Evolutionary conservation across 2,329 filamentous ascomycete genomes (phyloP).

Genomic region (Fusarium sp.): DNA sequence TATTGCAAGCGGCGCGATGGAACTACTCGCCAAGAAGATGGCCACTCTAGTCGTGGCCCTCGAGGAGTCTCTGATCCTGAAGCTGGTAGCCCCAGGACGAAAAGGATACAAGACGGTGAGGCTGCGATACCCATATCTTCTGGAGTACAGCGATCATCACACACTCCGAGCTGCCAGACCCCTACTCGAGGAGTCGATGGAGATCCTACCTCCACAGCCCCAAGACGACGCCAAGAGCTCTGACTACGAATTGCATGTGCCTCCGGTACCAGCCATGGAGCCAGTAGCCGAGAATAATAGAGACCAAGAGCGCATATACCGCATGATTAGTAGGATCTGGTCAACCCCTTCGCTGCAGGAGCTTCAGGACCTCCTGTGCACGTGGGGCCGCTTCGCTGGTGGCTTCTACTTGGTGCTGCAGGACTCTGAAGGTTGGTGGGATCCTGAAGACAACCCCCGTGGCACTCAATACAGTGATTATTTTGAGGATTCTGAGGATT

Average conservation of each 20-base stretch:
- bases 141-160: too few relatives aligned
- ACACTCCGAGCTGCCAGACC: too few relatives aligned
- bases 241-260: neutral
- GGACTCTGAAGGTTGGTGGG: too few relatives aligned
- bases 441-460: too few relatives aligned
- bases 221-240: too few relatives aligned
- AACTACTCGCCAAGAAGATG: neutral
- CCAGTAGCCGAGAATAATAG: slow-evolving; percentile 15
- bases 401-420: neutral
- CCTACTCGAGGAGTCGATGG: too few relatives aligned
- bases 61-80: neutral
- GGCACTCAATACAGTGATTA: too few relatives aligned
- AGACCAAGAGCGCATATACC: neutral
- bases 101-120: too few relatives aligned
- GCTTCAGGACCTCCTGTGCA: too few relatives aligned
- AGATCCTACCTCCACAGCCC: too few relatives aligned
- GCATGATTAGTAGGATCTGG: slow-evolving; percentile 27
- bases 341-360: neutral
- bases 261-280: neutral
- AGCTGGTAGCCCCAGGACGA: neutral
- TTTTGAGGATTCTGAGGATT: too few relatives aligned
- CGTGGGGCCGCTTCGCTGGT: neutral
- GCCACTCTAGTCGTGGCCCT: neutral
- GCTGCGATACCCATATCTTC: too few relatives aligned
- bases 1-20: neutral